These are phyloP conservation scores for Lentinula raphanica DNA, from an alignment of 768 basidiomycete genomes.

Conservation along the genomic window DNA sequence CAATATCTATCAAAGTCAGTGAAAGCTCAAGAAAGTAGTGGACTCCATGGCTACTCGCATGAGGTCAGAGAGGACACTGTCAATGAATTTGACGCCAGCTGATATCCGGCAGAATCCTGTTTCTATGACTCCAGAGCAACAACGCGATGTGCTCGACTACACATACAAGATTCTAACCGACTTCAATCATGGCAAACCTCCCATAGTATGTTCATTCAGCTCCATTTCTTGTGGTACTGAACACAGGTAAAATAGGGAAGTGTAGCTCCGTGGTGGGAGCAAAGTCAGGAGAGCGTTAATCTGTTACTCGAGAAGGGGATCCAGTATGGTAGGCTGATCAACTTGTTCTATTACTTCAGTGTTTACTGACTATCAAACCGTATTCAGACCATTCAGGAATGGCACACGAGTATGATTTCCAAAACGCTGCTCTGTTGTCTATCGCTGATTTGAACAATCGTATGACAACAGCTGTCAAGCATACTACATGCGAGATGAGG, in stretches of 20 bases:
- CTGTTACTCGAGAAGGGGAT: constrained; percentile 69
- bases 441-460: constrained; percentile 3
- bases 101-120: constrained; percentile 47
- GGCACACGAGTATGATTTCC: constrained; percentile 47
- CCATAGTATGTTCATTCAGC: constrained; percentile 28
- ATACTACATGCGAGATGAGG: constrained; percentile 63
- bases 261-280: constrained; percentile 81
- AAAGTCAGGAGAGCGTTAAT: constrained; percentile 43
- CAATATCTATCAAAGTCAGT: neutral
- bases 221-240: neutral
- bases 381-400: constrained; percentile 51
- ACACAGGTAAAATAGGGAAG: constrained; percentile 33
- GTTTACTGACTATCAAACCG: constrained; percentile 13
- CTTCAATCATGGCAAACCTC: constrained; percentile 56
- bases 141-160: constrained; percentile 64
- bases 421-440: too few species aligned
- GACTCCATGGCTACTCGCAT: constrained; percentile 68
- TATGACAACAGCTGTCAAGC: constrained; percentile 43
- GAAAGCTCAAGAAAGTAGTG: constrained; percentile 27
- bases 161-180: constrained; percentile 60
- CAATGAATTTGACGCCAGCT: neutral
- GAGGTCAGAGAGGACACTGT: constrained; percentile 33
- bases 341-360: constrained; percentile 9
- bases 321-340: constrained; percentile 52
- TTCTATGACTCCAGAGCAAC: constrained; percentile 57